Conservation (phyloP, 352 stramenopile genomes). For the Phytopythium aichiense region DNA sequence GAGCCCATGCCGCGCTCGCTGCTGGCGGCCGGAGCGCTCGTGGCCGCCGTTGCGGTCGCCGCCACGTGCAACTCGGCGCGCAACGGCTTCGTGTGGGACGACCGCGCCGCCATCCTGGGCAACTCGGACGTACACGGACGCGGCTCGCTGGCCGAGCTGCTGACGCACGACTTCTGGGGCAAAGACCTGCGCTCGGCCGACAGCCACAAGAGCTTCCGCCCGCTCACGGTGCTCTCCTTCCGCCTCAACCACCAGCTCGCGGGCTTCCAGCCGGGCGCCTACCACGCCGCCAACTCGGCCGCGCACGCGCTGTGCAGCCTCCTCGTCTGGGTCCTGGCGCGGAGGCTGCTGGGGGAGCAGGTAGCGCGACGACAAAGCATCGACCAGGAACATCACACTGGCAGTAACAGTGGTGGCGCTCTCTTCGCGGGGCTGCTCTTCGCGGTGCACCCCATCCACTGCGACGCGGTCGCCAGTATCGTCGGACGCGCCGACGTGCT, state of each 20-base stretch:
- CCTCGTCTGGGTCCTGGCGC: constrained; percentile 49
- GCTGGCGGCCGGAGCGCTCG: constrained; percentile 14
- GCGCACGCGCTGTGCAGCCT: constrained; percentile 59
- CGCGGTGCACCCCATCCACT: constrained; percentile 89
- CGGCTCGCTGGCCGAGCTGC: constrained; percentile 37
- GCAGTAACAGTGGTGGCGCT: not conserved
- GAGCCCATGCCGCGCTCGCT: constrained; percentile 6
- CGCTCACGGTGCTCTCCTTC: constrained; percentile 78
- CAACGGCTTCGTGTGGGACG: constrained; percentile 88
- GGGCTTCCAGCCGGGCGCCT: constrained; percentile 45
- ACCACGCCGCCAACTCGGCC: constrained; percentile 75
- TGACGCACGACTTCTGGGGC: constrained; percentile 89
- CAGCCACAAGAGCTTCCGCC: constrained; percentile 89
- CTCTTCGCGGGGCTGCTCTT: constrained; percentile 77
- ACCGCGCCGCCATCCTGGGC: constrained; percentile 71
- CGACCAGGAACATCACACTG: too few relatives aligned
- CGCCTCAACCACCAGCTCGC: constrained; percentile 45
- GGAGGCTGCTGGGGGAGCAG: constrained; percentile 25
- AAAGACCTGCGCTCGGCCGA: constrained; percentile 37
- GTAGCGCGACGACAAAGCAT: too few relatives aligned
- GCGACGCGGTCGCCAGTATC: constrained; percentile 87
- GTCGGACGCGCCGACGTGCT: constrained; percentile 90
- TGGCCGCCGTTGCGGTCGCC: constrained; percentile 28
- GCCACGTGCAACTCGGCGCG: constrained; percentile 46
- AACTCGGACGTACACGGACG: constrained; percentile 53